Conservation (phyloP, 176 grass and related monocot genomes). For the Oryza glaberrima region DNA sequence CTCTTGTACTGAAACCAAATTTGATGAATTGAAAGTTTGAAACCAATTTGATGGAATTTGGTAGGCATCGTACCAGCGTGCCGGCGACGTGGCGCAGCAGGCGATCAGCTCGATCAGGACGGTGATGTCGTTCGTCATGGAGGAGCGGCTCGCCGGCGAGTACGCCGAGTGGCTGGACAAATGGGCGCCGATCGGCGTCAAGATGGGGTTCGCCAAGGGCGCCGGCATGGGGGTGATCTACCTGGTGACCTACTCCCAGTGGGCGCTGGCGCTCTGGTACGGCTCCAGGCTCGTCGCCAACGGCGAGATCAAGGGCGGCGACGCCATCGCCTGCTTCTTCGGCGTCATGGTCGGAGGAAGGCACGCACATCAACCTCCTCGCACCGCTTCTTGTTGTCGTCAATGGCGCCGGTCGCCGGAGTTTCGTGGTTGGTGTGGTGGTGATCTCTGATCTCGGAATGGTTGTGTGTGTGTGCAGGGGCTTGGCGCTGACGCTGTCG, state of each 20-base stretch:
- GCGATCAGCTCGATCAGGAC: constrained; percentile 71
- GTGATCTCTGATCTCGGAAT: background rate
- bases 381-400: background rate
- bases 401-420: too few relatives aligned
- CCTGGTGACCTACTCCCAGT: constrained; percentile 69
- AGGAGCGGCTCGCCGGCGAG: constrained; percentile 54
- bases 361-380: constrained; percentile 4
- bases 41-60: background rate
- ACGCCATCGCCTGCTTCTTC: constrained; percentile 74
- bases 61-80: constrained; percentile 59
- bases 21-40: background rate
- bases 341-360: constrained; percentile 72
- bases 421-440: too few relatives aligned
- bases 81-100: constrained; percentile 67
- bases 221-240: constrained; percentile 69
- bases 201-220: constrained; percentile 77
- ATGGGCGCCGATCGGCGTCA: constrained; percentile 52
- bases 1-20: background rate
- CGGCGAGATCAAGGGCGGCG: constrained; percentile 53
- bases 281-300: constrained; percentile 56
- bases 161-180: constrained; percentile 51
- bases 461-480: constrained; percentile 12
- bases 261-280: constrained; percentile 71
- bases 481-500: constrained; percentile 57
- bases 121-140: constrained; percentile 72